Conservation (phyloP, 768 basidiomycete species). For the Agrocybe praecox region DNA sequence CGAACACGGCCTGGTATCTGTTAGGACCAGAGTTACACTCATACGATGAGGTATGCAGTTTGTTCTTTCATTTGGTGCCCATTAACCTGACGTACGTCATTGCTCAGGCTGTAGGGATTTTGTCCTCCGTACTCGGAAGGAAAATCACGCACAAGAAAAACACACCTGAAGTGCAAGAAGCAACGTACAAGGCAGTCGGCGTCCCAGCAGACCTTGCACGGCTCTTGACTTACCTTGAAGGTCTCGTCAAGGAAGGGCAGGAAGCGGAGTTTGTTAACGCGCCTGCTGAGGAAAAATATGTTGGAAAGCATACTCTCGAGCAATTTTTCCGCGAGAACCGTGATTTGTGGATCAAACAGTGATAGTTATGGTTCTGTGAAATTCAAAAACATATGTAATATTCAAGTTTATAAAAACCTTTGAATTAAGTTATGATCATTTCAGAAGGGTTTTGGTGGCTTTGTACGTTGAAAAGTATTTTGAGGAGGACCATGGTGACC, state of each 20-base stretch:
- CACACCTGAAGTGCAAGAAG: conserved; percentile 13
- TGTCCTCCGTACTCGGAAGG: conserved; percentile 25
- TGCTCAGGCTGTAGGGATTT: conserved; percentile 23
- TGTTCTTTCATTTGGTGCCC: neutral
- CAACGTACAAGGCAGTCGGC: conserved; percentile 2
- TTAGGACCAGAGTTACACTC: conserved; percentile 16
- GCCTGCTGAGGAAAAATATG: conserved; percentile 10
- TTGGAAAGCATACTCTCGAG: conserved; percentile 11
- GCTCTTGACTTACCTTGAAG: conserved; percentile 14
- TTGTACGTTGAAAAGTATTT: no score
- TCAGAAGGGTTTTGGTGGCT: no score
- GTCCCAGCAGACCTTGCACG: conserved; percentile 12
- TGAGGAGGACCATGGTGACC: no score
- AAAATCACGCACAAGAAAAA: conserved; percentile 25
- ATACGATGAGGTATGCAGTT: conserved; percentile 12
- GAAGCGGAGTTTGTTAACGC: conserved; percentile 20
- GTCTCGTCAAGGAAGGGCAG: conserved; percentile 13
- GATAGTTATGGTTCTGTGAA: neutral
- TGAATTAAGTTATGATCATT: no score
- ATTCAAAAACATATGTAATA: no score
- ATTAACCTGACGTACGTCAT: neutral
- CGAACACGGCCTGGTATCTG: conserved; percentile 9
- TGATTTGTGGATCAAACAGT: conserved; percentile 15
- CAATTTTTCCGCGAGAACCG: conserved; percentile 27
- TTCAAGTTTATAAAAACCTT: no score